Evolutionary conservation across 2,329 filamentous ascomycete genomes (phyloP).

Genomic region (Cladophialophora psammophila): DNA sequence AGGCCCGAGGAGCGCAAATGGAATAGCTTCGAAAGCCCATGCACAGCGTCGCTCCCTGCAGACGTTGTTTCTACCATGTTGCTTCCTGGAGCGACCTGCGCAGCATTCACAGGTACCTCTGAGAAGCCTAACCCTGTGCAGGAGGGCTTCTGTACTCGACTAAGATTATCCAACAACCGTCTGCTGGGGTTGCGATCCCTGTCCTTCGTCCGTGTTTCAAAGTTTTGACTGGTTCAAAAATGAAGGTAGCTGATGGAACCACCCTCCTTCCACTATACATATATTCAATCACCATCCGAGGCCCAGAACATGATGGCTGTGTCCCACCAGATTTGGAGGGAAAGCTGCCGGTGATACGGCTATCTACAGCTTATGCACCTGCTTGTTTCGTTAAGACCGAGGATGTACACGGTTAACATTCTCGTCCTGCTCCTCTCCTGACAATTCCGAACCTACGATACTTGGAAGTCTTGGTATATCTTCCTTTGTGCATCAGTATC

Average conservation of each 20-base stretch:
- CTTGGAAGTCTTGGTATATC: neutral
- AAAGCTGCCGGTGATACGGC: neutral
- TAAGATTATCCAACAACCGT: neutral
- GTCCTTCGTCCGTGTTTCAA: neutral
- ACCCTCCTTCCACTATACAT: neutral
- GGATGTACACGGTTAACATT: neutral
- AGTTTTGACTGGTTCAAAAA: neutral
- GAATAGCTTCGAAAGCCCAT: neutral
- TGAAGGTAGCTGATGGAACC: neutral
- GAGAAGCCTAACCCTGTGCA: neutral
- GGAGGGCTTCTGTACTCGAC: neutral
- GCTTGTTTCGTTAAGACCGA: conserved; percentile 4
- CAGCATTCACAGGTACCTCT: neutral
- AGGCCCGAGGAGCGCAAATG: conserved; percentile 3
- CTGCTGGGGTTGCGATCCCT: neutral
- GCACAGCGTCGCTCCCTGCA: neutral
- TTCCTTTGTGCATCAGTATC: neutral
- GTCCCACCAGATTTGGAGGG: neutral
- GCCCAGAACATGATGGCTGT: neutral
- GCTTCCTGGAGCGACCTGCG: neutral
- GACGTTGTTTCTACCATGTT: neutral
- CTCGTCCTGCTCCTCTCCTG: neutral
- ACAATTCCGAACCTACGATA: neutral
- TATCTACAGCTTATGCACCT: neutral
- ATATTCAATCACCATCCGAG: neutral